Evolutionary conservation across 2,329 filamentous ascomycete genomes (phyloP).

Genomic region (Emmonsiellopsis sp.): DNA sequence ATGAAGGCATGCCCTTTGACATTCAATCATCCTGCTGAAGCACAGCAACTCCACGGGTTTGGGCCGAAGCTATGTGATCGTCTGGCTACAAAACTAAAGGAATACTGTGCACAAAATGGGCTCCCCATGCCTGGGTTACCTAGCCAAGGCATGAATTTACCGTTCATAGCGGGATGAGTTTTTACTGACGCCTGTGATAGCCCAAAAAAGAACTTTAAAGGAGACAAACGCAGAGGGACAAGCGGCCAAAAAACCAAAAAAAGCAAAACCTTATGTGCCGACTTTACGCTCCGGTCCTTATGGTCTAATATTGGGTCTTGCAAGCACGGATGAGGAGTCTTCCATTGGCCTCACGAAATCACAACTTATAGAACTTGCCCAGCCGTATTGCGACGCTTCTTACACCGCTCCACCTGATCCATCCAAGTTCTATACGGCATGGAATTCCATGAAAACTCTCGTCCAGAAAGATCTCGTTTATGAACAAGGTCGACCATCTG

Average conservation of each 20-base stretch:
- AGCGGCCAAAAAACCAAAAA: conserved; percentile 46
- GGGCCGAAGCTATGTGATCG: conserved; percentile 62
- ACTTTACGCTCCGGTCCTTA: conserved; percentile 64
- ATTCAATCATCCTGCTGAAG: conserved; percentile 64
- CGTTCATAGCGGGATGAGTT: not conserved
- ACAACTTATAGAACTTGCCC: conserved; percentile 58
- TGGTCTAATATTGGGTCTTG: conserved; percentile 59
- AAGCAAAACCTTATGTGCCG: conserved; percentile 61
- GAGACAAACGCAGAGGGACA: conserved; percentile 22
- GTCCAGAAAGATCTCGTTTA: conserved; percentile 64
- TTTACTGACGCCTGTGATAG: conserved; percentile 6
- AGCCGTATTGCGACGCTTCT: conserved; percentile 63
- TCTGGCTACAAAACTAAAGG: conserved; percentile 48
- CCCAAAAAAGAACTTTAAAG: conserved; percentile 22
- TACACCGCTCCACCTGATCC: conserved; percentile 60
- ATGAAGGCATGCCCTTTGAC: conserved; percentile 63
- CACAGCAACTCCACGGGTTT: conserved; percentile 63
- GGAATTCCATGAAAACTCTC: conserved; percentile 73
- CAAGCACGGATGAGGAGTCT: conserved; percentile 47
- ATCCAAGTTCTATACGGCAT: conserved; percentile 66
- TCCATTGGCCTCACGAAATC: conserved; percentile 54
- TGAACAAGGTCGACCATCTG: conserved; percentile 56
- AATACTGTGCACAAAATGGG: conserved; percentile 56
- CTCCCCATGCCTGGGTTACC: conserved; percentile 57
- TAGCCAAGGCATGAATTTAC: conserved; percentile 26